phyloP scores from a whole-genome alignment of 1,284 basidiomycete genomes.

The Exsudoporus floridanus region DNA sequence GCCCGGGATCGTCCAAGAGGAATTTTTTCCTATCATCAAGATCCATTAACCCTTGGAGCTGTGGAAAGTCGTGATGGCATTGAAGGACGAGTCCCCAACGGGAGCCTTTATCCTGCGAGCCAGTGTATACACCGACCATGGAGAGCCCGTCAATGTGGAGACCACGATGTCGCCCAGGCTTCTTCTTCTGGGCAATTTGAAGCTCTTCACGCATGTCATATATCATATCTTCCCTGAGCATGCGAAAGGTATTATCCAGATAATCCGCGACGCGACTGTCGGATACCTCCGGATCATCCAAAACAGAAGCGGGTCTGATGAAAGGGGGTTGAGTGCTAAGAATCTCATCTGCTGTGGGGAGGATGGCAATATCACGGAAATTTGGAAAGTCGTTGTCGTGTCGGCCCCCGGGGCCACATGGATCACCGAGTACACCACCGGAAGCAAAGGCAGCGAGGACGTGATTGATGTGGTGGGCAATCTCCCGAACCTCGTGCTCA shows the following conservation, averaged over 20 bases:
- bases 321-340: slow-evolving; percentile 46
- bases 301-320: slow-evolving; percentile 41
- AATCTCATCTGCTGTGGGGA: slow-evolving; percentile 63
- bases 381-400: slow-evolving; percentile 65
- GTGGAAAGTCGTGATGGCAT: slow-evolving; percentile 43
- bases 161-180: slow-evolving; percentile 48
- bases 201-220: slow-evolving; percentile 64
- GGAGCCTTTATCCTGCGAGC: slow-evolving; percentile 35
- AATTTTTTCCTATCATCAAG: slow-evolving; percentile 37
- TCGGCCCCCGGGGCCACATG: slow-evolving; percentile 49
- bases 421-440: slow-evolving; percentile 14
- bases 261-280: slow-evolving; percentile 44
- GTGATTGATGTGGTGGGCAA: slow-evolving; percentile 47
- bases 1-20: slow-evolving; percentile 41
- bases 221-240: slow-evolving; percentile 66
- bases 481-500: slow-evolving; percentile 34
- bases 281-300: slow-evolving; percentile 46
- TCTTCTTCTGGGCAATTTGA: slow-evolving; percentile 44
- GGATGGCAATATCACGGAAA: slow-evolving; percentile 56
- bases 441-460: slow-evolving; percentile 34
- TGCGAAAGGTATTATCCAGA: slow-evolving; percentile 63
- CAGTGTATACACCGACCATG: slow-evolving; percentile 41
- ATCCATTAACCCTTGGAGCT: slow-evolving; percentile 36
- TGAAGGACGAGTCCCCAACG: slow-evolving; percentile 52
- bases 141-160: slow-evolving; percentile 43